phyloP scores from a whole-genome alignment of 1,284 basidiomycete species.

The Tremellales sp. region DNA sequence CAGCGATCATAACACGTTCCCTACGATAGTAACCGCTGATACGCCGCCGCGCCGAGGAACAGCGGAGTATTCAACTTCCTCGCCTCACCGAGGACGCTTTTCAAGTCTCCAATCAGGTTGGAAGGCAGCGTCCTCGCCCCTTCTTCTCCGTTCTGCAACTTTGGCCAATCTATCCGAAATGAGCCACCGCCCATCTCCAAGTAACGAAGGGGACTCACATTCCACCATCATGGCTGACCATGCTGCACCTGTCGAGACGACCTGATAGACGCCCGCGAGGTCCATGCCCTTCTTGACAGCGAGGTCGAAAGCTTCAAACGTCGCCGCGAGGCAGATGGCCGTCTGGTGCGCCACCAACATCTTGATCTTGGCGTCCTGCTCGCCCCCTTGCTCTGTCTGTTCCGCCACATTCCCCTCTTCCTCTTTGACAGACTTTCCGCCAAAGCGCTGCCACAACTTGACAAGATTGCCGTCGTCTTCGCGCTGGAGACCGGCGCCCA shows the following conservation, averaged over 20 bases:
- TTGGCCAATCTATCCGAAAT: no score
- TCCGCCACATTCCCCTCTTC: no score
- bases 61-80: constrained; percentile 32
- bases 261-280: constrained; percentile 33
- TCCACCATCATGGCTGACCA: constrained; percentile 40
- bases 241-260: constrained; percentile 40
- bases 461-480: constrained; percentile 36
- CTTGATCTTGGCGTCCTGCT: constrained; percentile 23
- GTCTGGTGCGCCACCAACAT: no score
- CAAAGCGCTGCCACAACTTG: constrained; percentile 39
- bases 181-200: constrained; percentile 4
- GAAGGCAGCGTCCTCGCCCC: no score
- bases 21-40: constrained; percentile 31
- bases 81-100: constrained; percentile 32
- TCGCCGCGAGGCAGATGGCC: constrained; percentile 42
- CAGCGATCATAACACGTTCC: no score
- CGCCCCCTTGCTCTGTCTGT: constrained; percentile 28
- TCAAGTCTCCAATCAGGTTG: constrained; percentile 37
- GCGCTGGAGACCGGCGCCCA: constrained; percentile 29
- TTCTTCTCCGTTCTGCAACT: no score
- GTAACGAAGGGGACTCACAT: constrained; percentile 26
- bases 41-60: constrained; percentile 33
- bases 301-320: constrained; percentile 46
- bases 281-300: constrained; percentile 44
- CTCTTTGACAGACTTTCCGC: constrained; percentile 25